Percentiles rank a stretch among this genome's conserved stretches.
Evolutionary conservation across 257 asterid species (phyloP).

Genomic region (Penstemon eatonii): DNA sequence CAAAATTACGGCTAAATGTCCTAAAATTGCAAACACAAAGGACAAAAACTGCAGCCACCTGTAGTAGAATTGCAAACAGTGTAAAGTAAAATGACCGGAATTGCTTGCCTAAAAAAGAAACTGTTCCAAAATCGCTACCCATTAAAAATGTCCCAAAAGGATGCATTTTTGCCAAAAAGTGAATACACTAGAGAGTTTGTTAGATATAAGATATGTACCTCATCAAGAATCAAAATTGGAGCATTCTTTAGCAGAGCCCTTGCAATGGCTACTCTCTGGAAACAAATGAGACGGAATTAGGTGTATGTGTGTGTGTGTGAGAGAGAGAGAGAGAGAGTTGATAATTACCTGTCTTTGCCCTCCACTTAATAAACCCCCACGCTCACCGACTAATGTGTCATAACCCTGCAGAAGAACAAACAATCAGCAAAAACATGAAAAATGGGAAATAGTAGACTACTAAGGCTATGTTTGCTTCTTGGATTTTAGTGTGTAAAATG

Average conservation of each 20-base stretch:
- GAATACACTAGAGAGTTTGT: constrained; percentile 1
- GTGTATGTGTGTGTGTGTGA: not conserved
- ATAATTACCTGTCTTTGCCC: constrained; percentile 88
- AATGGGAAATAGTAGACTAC: constrained; percentile 17
- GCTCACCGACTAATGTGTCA: constrained; percentile 94
- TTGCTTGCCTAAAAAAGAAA: too few relatives aligned
- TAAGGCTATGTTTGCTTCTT: too few relatives aligned
- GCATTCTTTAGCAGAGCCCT: constrained; percentile 98
- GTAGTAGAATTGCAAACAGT: too few relatives aligned
- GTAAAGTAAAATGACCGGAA: too few relatives aligned
- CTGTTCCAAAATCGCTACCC: too few relatives aligned
- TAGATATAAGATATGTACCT: constrained; percentile 45
- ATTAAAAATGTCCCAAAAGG: too few relatives aligned
- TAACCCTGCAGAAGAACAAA: constrained; percentile 58
- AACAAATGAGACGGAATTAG: constrained; percentile 28
- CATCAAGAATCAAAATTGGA: constrained; percentile 91
- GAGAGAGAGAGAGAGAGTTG: constrained; percentile 19
- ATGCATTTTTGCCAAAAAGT: not conserved
- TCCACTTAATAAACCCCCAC: constrained; percentile 95
- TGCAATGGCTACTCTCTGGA: constrained; percentile 94
- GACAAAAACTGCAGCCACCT: too few relatives aligned
- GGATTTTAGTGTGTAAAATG: too few relatives aligned
- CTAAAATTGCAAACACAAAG: too few relatives aligned
- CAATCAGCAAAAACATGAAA: constrained; percentile 23
- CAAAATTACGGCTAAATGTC: too few relatives aligned